These are phyloP conservation scores for Termitomyces sp. DNA, from an alignment of 768 basidiomycete species.

Conservation along the genomic window DNA sequence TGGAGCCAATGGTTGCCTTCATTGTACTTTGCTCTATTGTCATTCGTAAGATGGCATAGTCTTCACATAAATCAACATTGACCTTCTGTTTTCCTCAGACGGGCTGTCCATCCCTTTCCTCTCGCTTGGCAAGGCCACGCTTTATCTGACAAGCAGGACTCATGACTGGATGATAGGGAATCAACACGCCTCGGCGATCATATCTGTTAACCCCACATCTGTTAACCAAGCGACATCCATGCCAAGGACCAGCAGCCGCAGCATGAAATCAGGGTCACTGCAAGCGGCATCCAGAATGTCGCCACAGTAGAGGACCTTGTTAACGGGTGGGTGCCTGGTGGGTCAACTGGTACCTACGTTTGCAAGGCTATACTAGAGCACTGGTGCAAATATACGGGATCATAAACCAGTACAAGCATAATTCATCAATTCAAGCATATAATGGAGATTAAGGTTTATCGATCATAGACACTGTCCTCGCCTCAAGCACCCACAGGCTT, in stretches of 20 bases:
- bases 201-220: not conserved
- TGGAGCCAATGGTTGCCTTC: conserved; percentile 87
- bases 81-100: conserved; percentile 8
- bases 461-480: no score
- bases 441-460: no score
- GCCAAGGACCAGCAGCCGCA: not conserved
- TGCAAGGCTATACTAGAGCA: not conserved
- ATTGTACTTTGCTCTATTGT: conserved; percentile 85
- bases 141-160: conserved; percentile 8
- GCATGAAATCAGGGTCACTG: no score
- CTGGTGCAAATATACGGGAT: no score
- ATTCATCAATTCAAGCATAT: no score
- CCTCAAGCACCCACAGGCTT: no score
- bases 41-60: conserved; percentile 45
- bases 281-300: not conserved
- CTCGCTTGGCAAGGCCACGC: conserved; percentile 15
- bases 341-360: not conserved
- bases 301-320: not conserved
- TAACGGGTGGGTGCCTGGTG: not conserved
- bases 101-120: conserved; percentile 19
- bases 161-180: conserved; percentile 15
- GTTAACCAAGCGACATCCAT: no score
- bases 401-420: no score
- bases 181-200: not conserved
- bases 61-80: not conserved